Percentiles rank a stretch among this genome's conserved stretches.
phyloP scores from a whole-genome alignment of 257 asterid genomes.

The Fraxinus americana region DNA sequence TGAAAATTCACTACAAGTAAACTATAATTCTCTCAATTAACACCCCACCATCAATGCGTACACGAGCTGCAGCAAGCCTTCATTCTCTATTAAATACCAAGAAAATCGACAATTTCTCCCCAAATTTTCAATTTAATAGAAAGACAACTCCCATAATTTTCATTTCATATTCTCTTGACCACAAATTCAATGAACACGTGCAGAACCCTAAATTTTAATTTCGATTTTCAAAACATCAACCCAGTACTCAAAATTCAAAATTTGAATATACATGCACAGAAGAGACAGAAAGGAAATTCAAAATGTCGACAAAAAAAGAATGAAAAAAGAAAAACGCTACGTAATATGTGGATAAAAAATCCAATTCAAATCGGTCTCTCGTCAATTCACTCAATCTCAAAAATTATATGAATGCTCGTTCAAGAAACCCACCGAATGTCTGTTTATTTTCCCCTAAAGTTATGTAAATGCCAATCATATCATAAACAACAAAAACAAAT shows the following conservation, averaged over 20 bases:
- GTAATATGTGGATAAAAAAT: conserved; percentile 29
- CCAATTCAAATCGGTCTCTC: conserved; percentile 35
- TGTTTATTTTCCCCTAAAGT: conserved; percentile 20
- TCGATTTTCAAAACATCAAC: conserved; percentile 7
- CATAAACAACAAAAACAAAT: background rate
- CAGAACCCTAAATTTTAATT: conserved; percentile 21
- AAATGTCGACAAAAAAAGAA: background rate
- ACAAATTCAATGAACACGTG: conserved; percentile 8
- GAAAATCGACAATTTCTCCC: conserved; percentile 4
- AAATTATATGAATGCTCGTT: conserved; percentile 28
- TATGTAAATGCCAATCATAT: conserved; percentile 1
- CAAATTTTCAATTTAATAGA: conserved; percentile 14
- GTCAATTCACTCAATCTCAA: conserved; percentile 28
- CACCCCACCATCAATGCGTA: conserved; percentile 11
- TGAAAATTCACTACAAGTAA: background rate
- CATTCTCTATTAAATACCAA: conserved; percentile 22
- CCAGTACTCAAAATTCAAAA: conserved; percentile 14
- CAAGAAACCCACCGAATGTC: conserved; percentile 35
- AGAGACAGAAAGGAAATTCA: background rate
- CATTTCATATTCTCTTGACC: conserved; percentile 18
- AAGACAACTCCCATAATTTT: conserved; percentile 4
- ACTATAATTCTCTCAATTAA: conserved; percentile 8
- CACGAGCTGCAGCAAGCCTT: conserved; percentile 21
- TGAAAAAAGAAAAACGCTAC: background rate
- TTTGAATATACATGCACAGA: conserved; percentile 1